phyloP scores from a whole-genome alignment of 1,284 basidiomycete genomes.

The Naganishia sp. region DNA sequence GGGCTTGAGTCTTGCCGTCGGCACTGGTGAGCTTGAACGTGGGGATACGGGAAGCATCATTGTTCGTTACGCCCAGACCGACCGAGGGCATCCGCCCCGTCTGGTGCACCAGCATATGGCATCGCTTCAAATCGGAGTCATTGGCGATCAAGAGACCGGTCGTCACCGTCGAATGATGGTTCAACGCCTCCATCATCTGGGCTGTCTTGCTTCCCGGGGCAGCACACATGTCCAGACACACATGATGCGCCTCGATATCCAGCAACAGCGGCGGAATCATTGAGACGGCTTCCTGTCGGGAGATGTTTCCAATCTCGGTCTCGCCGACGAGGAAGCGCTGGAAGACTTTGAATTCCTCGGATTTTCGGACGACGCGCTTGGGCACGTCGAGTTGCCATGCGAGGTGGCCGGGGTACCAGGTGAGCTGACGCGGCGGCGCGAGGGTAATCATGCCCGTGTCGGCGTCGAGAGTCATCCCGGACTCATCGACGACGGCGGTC shows the following conservation, averaged over 20 bases:
- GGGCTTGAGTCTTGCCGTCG: slow-evolving; percentile 46
- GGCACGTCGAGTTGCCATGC: slow-evolving; percentile 95
- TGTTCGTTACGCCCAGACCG: slow-evolving; percentile 90
- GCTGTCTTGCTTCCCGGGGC: slow-evolving; percentile 87
- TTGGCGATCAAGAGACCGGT: slow-evolving; percentile 54
- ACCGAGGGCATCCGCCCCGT: slow-evolving; percentile 91
- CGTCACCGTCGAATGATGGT: slow-evolving; percentile 49
- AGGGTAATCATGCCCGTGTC: slow-evolving; percentile 36
- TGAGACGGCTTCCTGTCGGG: slow-evolving; percentile 95
- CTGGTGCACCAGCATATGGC: slow-evolving; percentile 96
- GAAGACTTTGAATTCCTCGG: slow-evolving; percentile 92
- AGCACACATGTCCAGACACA: slow-evolving; percentile 97
- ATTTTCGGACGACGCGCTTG: slow-evolving; percentile 85
- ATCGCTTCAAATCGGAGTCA: slow-evolving; percentile 78
- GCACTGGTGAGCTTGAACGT: slow-evolving; percentile 58
- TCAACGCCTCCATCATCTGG: slow-evolving; percentile 54
- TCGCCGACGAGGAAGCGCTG: slow-evolving; percentile 97
- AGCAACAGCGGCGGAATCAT: slow-evolving; percentile 97
- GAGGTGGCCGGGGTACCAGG: slow-evolving; percentile 91
- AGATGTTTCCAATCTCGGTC: slow-evolving; percentile 96
- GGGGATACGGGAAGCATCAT: slow-evolving; percentile 87
- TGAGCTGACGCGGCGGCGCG: slow-evolving; percentile 77
- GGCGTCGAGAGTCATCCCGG: slow-evolving; percentile 13
- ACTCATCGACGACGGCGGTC: neutral
- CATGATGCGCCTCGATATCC: slow-evolving; percentile 88